Conservation (phyloP, 306 rosid genomes). For the Pyrus pyrifolia region DNA sequence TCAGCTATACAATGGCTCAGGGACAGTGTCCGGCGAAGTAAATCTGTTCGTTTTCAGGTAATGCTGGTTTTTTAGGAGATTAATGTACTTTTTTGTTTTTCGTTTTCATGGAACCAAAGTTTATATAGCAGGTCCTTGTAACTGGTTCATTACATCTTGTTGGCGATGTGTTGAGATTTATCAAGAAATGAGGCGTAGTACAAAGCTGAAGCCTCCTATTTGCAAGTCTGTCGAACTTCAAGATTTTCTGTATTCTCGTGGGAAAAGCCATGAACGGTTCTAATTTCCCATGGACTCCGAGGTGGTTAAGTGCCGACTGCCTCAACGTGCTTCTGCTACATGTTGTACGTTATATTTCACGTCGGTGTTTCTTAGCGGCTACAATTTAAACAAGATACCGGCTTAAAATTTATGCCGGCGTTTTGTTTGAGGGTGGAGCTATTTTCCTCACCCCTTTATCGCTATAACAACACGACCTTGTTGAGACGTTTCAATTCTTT, state of each 20-base stretch:
- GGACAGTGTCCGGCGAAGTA: slow-evolving; percentile 51
- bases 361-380: background rate
- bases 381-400: background rate
- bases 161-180: slow-evolving; percentile 77
- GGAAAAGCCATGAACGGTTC: background rate
- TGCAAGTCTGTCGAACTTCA: background rate
- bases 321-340: background rate
- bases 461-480: background rate
- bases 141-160: slow-evolving; percentile 90
- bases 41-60: slow-evolving; percentile 76
- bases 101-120: background rate
- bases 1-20: slow-evolving; percentile 78
- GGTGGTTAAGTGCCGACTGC: background rate
- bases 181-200: slow-evolving; percentile 53
- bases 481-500: background rate
- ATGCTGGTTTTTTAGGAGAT: background rate
- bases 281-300: background rate
- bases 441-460: background rate
- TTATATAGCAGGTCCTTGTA: slow-evolving; percentile 69
- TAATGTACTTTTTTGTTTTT: background rate
- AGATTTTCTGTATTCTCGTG: background rate
- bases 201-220: slow-evolving; percentile 2
- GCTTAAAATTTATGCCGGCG: background rate
- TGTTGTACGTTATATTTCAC: background rate
- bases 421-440: background rate